phyloP scores from a whole-genome alignment of 208 protist genomes.

The Angomonas ambiguus region DNA sequence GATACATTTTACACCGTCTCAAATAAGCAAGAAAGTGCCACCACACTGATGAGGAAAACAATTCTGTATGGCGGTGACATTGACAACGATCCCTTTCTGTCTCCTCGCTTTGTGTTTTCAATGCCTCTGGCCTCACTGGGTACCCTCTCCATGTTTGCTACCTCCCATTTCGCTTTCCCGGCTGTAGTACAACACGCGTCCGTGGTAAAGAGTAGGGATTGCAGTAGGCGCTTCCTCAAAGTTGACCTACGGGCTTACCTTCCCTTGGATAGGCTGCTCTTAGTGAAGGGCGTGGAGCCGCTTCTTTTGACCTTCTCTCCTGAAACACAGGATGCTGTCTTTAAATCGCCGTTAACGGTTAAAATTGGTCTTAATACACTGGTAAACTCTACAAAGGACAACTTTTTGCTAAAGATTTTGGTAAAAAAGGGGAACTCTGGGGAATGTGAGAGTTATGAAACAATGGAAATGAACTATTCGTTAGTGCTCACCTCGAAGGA shows the following conservation, averaged over 20 bases:
- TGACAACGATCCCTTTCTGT: conserved; percentile 14
- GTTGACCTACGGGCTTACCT: neutral
- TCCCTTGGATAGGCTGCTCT: neutral
- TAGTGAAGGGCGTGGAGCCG: conserved; percentile 3
- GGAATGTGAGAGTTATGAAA: neutral
- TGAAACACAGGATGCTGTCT: conserved; percentile 7
- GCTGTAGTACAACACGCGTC: neutral
- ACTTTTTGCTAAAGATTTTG: neutral
- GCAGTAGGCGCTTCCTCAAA: neutral
- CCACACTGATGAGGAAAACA: conserved; percentile 15
- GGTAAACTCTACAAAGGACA: neutral
- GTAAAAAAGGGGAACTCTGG: neutral
- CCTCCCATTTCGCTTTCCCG: neutral
- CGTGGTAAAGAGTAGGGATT: neutral
- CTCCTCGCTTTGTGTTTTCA: neutral
- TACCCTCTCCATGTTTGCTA: neutral
- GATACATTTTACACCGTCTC: neutral
- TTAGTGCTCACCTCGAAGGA: neutral
- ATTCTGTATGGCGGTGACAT: conserved; percentile 35
- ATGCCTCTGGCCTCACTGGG: neutral
- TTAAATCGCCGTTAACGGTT: conserved; percentile 14
- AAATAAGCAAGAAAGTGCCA: conserved; percentile 3
- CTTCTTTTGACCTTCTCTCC: conserved; percentile 21
- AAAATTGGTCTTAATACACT: conserved; percentile 2
- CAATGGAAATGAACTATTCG: neutral